These are phyloP conservation scores for Rauvolfia tetraphylla DNA, from an alignment of 257 asterid genomes.

Conservation along the genomic window DNA sequence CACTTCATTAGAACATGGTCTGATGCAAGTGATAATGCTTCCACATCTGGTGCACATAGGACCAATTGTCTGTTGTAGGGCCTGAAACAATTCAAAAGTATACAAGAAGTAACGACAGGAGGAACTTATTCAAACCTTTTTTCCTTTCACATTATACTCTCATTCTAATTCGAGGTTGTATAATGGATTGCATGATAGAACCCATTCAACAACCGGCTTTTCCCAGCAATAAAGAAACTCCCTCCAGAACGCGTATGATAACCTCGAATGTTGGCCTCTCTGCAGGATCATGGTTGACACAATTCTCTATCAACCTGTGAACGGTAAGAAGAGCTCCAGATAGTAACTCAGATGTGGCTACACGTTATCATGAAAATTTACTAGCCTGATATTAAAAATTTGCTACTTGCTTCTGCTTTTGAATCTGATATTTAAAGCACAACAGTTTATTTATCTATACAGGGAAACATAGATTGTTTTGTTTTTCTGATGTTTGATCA, in stretches of 20 bases:
- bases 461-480: no score
- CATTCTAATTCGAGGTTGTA: background rate
- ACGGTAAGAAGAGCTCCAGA: background rate
- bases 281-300: slow-evolving; percentile 35
- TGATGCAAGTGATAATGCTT: background rate
- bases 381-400: background rate
- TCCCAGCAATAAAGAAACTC: slow-evolving; percentile 37
- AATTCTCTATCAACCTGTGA: slow-evolving; percentile 47
- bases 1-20: no score
- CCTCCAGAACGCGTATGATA: slow-evolving; percentile 48
- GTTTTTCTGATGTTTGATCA: background rate
- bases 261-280: slow-evolving; percentile 37
- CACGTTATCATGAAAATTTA: background rate
- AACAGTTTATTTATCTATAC: no score
- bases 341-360: background rate
- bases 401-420: no score
- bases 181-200: background rate
- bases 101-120: background rate
- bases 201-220: slow-evolving; percentile 26
- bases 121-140: background rate
- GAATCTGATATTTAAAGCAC: no score
- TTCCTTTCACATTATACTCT: background rate
- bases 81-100: background rate
- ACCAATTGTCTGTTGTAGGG: background rate
- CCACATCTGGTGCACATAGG: background rate